A percentile compares a stretch with the other conserved stretches of the same genome.
These are phyloP conservation scores for Psidium friedrichsthalianum DNA, from an alignment of 345 rosid genomes.

Conservation along the genomic window DNA sequence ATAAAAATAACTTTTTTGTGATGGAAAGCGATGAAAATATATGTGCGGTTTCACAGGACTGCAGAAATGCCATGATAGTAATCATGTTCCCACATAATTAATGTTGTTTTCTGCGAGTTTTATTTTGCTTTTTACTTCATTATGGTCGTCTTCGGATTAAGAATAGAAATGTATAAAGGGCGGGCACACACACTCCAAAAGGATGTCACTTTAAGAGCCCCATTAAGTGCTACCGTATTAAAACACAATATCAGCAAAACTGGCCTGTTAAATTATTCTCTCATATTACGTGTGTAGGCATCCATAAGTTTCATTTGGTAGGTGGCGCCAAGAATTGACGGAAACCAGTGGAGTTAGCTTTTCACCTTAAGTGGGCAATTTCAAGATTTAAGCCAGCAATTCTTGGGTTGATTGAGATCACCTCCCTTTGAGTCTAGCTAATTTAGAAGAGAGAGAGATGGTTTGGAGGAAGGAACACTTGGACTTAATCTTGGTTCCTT, in stretches of 20 bases:
- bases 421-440: neutral
- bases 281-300: neutral
- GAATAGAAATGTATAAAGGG: neutral
- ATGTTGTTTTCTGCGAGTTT: neutral
- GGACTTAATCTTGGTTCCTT: slow-evolving; percentile 12
- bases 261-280: neutral
- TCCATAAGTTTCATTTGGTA: neutral
- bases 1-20: neutral
- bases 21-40: neutral
- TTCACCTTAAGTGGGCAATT: neutral
- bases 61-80: neutral
- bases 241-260: neutral
- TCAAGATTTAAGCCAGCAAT: neutral
- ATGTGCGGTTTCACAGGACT: neutral
- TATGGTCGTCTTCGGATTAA: neutral
- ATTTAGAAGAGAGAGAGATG: neutral
- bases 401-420: neutral
- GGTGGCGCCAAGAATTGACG: neutral
- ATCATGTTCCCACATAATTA: neutral
- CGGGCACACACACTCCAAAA: neutral
- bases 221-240: neutral
- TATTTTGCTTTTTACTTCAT: neutral
- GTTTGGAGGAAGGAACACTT: neutral
- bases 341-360: neutral
- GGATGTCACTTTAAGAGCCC: neutral